A percentile compares a stretch with the other conserved stretches of the same genome.
phyloP scores from a whole-genome alignment of 2,329 filamentous ascomycete genomes.

The Chlorencoelia australis region DNA sequence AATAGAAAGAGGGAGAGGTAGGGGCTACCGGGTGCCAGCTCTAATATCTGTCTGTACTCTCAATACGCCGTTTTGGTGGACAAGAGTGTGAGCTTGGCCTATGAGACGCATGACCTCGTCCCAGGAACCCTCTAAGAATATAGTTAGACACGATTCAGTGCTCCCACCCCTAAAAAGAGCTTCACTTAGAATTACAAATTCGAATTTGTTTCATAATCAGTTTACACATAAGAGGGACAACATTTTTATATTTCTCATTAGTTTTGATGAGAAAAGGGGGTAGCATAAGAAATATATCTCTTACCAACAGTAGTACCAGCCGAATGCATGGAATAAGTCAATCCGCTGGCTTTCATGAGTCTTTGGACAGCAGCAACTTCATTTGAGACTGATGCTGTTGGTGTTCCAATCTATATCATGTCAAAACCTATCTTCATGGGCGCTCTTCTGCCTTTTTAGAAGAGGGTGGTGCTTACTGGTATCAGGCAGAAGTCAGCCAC shows the following conservation, averaged over 20 bases:
- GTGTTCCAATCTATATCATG: conserved; percentile 65
- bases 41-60: conserved; percentile 85
- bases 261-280: too few species aligned
- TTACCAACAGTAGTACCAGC: conserved; percentile 85
- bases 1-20: neutral
- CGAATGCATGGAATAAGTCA: conserved; percentile 84
- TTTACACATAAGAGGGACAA: too few species aligned
- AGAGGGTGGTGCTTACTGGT: conserved; percentile 44
- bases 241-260: too few species aligned
- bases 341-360: conserved; percentile 67
- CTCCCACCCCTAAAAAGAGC: too few species aligned
- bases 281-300: conserved; percentile 24
- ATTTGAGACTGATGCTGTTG: conserved; percentile 61
- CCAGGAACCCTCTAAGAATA: conserved; percentile 82
- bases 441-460: neutral
- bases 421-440: neutral
- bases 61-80: conserved; percentile 67
- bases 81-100: conserved; percentile 72
- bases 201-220: too few species aligned
- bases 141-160: too few species aligned
- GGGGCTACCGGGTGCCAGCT: conserved; percentile 65
- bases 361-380: conserved; percentile 86
- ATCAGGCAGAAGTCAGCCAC: conserved; percentile 89
- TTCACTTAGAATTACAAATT: too few species aligned
- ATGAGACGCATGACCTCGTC: conserved; percentile 76